Evolutionary conservation across 805 yeast species (phyloP), one percentile per base, ranked within the genome.

Genomic region (Starmera quercuum): DNA sequence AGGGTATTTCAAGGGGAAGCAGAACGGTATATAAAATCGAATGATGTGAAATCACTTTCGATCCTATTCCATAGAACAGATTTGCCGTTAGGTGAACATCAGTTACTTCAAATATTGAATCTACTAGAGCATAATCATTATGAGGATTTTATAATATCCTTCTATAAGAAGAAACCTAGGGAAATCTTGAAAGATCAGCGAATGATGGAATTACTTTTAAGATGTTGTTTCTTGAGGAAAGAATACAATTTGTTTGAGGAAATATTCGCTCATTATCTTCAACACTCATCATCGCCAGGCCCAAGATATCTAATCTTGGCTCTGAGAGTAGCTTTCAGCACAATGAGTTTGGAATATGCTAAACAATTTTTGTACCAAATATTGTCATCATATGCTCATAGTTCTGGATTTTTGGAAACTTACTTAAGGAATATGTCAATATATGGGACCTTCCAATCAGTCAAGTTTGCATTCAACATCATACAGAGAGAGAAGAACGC

Each of bases 401-500:
- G n/a, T 20, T 11, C 25, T 5, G 17, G 7, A 6, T 21, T 29
- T 12, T 9, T 10, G 10, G 18, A 20, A 6, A 20, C 31, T 6
- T 11, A 11, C 5, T 12, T 16, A 4, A 31, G 19, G 18, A 17
- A 20, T 11, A 15, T n/a, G 15, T 7, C 18, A 26, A n/a, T 14
- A 26, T 2, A 10, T 33, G 15, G 16, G 15, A 16, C 14, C 28
- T 11, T 19, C 7, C 14, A 26, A 33, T 5, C 21, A 21, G 6
- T 25, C 23, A 7, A 22, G 12, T 17, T 26, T 33, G 21, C 22
- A 21, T 3, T 21, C 20, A 6, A 14, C n/a, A 13, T 12, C 11
- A 23, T 20, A 6, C 16, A 13, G 13, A 33, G 29, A 23, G 38
- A 45, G 31, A 38, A 31, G 20, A 34, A 33, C 6, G 38, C 48